Evolutionary conservation across 306 rosid species (phyloP), one percentile per base, ranked within the genome.

Genomic region (Vicia sativa): DNA sequence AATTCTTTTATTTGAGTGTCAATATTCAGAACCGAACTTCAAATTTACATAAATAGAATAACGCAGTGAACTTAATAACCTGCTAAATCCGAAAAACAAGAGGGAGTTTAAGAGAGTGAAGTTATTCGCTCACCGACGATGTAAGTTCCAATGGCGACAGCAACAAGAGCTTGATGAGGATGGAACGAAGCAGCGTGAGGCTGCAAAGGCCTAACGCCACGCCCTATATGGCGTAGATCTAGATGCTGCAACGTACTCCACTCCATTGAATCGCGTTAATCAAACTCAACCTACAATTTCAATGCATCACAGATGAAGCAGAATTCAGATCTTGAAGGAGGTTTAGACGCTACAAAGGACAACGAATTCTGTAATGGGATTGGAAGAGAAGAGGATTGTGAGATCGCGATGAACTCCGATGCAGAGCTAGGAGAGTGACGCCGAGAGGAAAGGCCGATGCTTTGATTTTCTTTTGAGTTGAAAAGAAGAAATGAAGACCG

Each of bases 171-270:
- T 57, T 92, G 98, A 67, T 84, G 85, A 7, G 96, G 92, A 75
- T 92, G 98, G 49, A 92, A 89, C 0, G 89, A 76, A 64, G 88
- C 91, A 49, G 98, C 96, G 70, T 92, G 98, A 68, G 98, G 97
- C 72, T 92, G 96, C 66, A 87, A 54, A 11, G 87, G 96, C 35
- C 86, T 79, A 9, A 77, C 82, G 14, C 87, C 88, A n/a, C 87
- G 88, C 0, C 91, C 98, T 0, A 92, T 84, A 49, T 92, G 96
- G 59, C 89, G 96, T 29, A 92, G 96, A 92, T 92, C 96, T 82
- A 92, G 86, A 82, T 92, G 98, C 82, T 92, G 96, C 82, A 92
- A 80, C 82, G 98, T 87, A 62, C 85, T 76, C 98, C 98, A 92
- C 92, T 89, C 98, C 98, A 92, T 92, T 19, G 26, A 56, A 77